Conservation (phyloP, 257 asterid species). For the Ligustrum vulgare region DNA sequence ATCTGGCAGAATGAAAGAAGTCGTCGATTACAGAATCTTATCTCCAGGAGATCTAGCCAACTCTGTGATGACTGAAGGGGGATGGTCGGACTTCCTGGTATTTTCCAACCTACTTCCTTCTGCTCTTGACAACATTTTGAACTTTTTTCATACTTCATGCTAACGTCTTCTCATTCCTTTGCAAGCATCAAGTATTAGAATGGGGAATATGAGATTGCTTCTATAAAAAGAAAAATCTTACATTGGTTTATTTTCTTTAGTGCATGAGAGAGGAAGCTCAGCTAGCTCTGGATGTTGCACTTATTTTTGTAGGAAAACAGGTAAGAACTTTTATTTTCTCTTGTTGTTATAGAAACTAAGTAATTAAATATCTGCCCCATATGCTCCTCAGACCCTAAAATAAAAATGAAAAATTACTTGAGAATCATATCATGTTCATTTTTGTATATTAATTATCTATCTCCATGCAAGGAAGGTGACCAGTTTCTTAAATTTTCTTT, state of each 20-base stretch:
- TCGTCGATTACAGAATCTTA: constrained; percentile 70
- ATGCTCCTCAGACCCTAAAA: not conserved
- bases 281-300: constrained; percentile 60
- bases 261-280: constrained; percentile 64
- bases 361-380: not conserved
- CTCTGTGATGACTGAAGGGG: constrained; percentile 78
- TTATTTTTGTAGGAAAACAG: constrained; percentile 83
- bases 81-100: constrained; percentile 88
- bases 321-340: constrained; percentile 34
- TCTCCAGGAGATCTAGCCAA: constrained; percentile 72
- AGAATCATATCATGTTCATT: constrained; percentile 10
- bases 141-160: not conserved
- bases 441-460: constrained; percentile 1
- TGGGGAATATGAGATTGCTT: not conserved
- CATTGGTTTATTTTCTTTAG: constrained; percentile 44
- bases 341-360: constrained; percentile 5
- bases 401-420: constrained; percentile 11
- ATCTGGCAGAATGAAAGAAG: constrained; percentile 49
- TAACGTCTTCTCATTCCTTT: constrained; percentile 13
- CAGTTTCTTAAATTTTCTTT: constrained; percentile 18
- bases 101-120: constrained; percentile 13
- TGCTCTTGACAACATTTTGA: constrained; percentile 6
- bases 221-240: constrained; percentile 6
- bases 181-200: constrained; percentile 3
- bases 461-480: constrained; percentile 21